Percentiles rank a stretch among this genome's conserved stretches.
Conservation (phyloP, 2,329 filamentous ascomycete genomes). For the Lasiodiplodia hormozganensis region DNA sequence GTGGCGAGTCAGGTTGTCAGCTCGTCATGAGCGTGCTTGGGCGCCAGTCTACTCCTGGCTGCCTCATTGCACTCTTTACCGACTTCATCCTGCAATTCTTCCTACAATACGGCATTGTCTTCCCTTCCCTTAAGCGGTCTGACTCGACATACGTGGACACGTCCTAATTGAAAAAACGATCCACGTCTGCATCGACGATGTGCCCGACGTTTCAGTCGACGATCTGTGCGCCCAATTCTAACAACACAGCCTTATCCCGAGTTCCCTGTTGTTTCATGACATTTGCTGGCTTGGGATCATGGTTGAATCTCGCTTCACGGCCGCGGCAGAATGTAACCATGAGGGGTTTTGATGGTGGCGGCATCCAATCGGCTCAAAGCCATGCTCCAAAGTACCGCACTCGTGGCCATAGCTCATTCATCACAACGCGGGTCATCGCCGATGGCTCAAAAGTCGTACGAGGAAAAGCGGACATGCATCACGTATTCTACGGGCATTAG, state of each 20-base stretch:
- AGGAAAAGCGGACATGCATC: constrained; percentile 3
- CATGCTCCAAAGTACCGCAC: constrained; percentile 15
- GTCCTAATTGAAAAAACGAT: background rate
- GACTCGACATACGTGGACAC: background rate
- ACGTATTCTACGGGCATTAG: background rate
- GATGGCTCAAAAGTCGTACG: constrained; percentile 15
- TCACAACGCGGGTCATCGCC: constrained; percentile 10
- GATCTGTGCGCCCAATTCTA: background rate
- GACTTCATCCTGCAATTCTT: background rate
- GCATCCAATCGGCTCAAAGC: constrained; percentile 5
- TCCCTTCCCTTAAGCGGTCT: constrained; percentile 2
- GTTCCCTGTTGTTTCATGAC: background rate
- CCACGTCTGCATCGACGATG: constrained; percentile 11
- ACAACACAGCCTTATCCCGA: background rate
- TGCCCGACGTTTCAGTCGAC: background rate
- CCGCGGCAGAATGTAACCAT: background rate
- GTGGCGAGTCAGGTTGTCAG: constrained; percentile 6
- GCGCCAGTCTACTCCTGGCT: background rate
- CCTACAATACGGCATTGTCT: background rate
- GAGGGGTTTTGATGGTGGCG: background rate
- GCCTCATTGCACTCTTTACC: background rate
- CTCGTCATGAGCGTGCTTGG: background rate
- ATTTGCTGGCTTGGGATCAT: background rate
- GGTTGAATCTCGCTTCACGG: constrained; percentile 4
- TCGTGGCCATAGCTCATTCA: constrained; percentile 3